Percentiles rank a stretch among this genome's conserved stretches.
phyloP scores from a whole-genome alignment of 2,329 filamentous ascomycete genomes.

The Fusarium fujikuroi region DNA sequence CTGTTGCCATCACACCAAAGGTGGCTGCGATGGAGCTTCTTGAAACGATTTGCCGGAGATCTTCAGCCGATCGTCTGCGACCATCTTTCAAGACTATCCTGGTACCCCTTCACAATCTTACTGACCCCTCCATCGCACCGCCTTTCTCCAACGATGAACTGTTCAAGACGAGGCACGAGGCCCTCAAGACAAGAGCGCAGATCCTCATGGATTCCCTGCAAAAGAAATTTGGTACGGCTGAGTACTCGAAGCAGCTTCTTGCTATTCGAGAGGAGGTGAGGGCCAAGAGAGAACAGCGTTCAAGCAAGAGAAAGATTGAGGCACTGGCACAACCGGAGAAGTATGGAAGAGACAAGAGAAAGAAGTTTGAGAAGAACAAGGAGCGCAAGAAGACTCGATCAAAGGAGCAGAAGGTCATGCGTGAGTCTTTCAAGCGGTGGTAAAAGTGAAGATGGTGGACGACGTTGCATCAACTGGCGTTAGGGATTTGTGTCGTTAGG shows the following conservation, averaged over 20 bases:
- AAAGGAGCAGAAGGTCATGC: slow-evolving; percentile 74
- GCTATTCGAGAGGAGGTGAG: slow-evolving; percentile 79
- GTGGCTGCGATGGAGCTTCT: slow-evolving; percentile 79
- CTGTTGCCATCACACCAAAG: slow-evolving; percentile 76
- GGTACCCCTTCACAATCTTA: slow-evolving; percentile 79
- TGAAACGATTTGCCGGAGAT: slow-evolving; percentile 72
- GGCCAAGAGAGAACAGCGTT: slow-evolving; percentile 76
- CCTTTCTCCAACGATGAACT: slow-evolving; percentile 76
- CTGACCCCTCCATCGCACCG: slow-evolving; percentile 78
- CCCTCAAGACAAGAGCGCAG: slow-evolving; percentile 75
- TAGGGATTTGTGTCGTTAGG: slow-evolving; percentile 27
- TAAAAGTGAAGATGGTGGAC: slow-evolving; percentile 31
- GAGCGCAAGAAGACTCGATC: slow-evolving; percentile 83
- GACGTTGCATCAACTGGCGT: slow-evolving; percentile 45
- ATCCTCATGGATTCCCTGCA: slow-evolving; percentile 86
- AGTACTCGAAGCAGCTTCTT: slow-evolving; percentile 79
- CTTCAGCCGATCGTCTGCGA: slow-evolving; percentile 66
- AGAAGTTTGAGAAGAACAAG: slow-evolving; percentile 86
- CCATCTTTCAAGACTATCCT: slow-evolving; percentile 71
- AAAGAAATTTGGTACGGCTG: slow-evolving; percentile 82
- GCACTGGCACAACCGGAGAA: slow-evolving; percentile 84
- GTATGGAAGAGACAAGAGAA: slow-evolving; percentile 80
- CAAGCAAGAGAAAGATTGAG: slow-evolving; percentile 89
- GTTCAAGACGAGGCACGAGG: slow-evolving; percentile 76
- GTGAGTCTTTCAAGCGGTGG: slow-evolving; percentile 73